Percentiles rank a stretch among this genome's conserved stretches.
Conservation (phyloP, 2,329 filamentous ascomycete species). For the Hymenoscyphus occultus region DNA sequence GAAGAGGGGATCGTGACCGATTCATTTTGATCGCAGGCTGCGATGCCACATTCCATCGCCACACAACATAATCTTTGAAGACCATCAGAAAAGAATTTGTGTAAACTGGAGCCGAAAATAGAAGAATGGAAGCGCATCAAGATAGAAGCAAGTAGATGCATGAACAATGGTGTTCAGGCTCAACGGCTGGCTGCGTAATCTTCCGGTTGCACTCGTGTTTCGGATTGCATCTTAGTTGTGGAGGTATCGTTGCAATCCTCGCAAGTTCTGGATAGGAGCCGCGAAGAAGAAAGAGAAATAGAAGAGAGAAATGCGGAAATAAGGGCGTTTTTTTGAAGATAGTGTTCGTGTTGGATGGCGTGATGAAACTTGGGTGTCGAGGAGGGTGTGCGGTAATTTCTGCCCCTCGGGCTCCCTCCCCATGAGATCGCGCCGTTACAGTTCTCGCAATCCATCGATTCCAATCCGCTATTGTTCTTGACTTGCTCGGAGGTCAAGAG, state of each 20-base stretch:
- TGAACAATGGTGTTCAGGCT: constrained; percentile 9
- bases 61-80: constrained; percentile 3
- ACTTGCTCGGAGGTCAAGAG: background rate
- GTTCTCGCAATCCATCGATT: background rate
- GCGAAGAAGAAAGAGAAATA: background rate
- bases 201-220: constrained; percentile 18
- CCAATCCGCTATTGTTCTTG: background rate
- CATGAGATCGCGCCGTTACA: background rate
- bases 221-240: constrained; percentile 9
- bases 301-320: background rate
- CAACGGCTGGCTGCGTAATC: background rate
- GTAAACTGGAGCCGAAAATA: background rate
- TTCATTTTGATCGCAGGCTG: background rate
- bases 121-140: background rate
- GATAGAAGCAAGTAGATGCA: background rate
- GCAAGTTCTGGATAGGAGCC: background rate
- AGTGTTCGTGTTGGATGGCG: background rate
- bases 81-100: background rate
- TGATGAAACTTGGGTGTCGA: background rate
- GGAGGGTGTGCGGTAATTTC: no score
- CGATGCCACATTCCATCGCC: constrained; percentile 2
- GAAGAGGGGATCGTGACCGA: background rate
- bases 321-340: background rate
- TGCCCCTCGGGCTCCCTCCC: background rate
- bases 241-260: background rate